A percentile compares a stretch with the other conserved stretches of the same genome.
Evolutionary conservation across 108 stramenopile species (phyloP).

Genomic region (Pseudonitzschia delicatissima): DNA sequence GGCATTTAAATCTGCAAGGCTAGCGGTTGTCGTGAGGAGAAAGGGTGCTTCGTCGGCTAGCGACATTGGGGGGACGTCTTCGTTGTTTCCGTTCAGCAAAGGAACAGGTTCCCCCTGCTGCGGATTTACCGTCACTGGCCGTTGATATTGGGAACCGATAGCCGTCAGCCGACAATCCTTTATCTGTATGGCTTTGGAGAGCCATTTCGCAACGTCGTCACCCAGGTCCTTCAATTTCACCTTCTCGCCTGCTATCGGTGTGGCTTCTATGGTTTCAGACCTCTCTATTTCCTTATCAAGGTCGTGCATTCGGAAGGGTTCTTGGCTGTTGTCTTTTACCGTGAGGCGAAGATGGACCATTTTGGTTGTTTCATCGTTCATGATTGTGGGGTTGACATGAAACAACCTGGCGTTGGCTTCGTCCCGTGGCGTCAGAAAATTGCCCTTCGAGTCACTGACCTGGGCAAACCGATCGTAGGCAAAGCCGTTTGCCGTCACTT

Average conservation of each 20-base stretch:
- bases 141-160: constrained; percentile 22
- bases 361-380: background rate
- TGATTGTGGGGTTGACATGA: constrained; percentile 26
- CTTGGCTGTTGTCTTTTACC: background rate
- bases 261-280: background rate
- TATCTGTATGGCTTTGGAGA: constrained; percentile 27
- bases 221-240: constrained; percentile 31
- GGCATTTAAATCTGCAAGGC: constrained; percentile 36
- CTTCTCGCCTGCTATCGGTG: constrained; percentile 3
- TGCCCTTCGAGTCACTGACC: constrained; percentile 28
- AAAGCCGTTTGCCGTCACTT: constrained; percentile 31
- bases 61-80: constrained; percentile 4
- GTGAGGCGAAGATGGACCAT: background rate
- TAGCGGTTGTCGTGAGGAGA: constrained; percentile 24
- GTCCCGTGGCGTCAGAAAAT: constrained; percentile 39
- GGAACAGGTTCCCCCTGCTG: constrained; percentile 35
- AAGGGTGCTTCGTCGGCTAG: constrained; percentile 48
- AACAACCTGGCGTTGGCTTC: constrained; percentile 34
- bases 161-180: constrained; percentile 25
- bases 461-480: constrained; percentile 41
- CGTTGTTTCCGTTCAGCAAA: background rate
- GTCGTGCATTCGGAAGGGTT: background rate
- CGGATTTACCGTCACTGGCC: constrained; percentile 28
- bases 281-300: background rate
- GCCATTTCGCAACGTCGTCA: constrained; percentile 31